Evolutionary conservation across 495 filamentous ascomycete species (phyloP).

Genomic region (Entonaema liquescens): DNA sequence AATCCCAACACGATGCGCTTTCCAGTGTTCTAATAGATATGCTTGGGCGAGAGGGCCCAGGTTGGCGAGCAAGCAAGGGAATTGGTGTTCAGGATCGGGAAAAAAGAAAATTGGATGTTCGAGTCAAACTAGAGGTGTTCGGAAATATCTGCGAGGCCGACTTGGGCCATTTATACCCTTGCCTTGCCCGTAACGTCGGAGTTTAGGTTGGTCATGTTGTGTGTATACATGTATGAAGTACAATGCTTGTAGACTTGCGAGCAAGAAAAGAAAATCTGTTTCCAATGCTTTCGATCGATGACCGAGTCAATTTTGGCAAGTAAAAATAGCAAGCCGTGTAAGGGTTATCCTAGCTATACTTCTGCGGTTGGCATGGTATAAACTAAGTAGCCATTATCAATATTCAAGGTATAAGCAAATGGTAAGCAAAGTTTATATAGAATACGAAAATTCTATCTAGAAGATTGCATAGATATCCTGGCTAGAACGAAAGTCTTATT

Average conservation of each 20-base stretch:
- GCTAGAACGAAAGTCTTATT: too few relatives aligned
- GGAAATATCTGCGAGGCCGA: slow-evolving; percentile 24
- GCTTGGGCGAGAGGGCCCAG: slow-evolving; percentile 13
- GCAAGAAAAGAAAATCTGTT: not conserved
- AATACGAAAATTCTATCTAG: too few relatives aligned
- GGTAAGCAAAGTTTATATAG: too few relatives aligned
- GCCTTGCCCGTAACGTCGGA: slow-evolving; percentile 29
- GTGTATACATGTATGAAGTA: slow-evolving; percentile 12
- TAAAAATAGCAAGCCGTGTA: not conserved
- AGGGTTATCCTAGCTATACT: too few relatives aligned
- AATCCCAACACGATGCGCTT: slow-evolving; percentile 17
- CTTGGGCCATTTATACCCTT: slow-evolving; percentile 30
- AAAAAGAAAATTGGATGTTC: slow-evolving; percentile 30
- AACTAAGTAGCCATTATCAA: too few relatives aligned
- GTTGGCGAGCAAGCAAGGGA: slow-evolving; percentile 29
- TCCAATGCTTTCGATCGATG: not conserved
- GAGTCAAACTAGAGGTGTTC: slow-evolving; percentile 27
- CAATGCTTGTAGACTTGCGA: slow-evolving; percentile 11
- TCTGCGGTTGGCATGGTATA: too few relatives aligned
- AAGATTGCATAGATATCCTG: too few relatives aligned
- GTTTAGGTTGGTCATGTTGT: slow-evolving; percentile 39
- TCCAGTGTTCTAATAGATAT: slow-evolving; percentile 21
- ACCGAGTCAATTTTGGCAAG: not conserved
- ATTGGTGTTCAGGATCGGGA: slow-evolving; percentile 35
- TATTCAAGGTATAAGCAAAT: too few relatives aligned